Evolutionary conservation across 768 basidiomycete genomes (phyloP), one percentile per base, ranked within the genome.

Genomic region (Collybia nuda): DNA sequence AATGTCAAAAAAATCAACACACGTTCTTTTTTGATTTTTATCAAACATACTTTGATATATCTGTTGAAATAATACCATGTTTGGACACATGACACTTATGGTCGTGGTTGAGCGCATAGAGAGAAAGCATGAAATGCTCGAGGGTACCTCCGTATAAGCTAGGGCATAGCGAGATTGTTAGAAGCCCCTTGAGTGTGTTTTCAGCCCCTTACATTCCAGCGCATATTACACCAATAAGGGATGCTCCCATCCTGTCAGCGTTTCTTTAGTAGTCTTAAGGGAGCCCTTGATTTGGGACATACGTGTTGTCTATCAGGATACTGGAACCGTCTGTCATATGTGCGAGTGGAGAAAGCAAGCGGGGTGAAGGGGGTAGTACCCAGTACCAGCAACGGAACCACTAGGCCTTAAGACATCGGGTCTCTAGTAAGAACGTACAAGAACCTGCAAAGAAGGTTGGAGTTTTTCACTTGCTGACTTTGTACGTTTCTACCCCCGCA

Each of bases 21-120:
- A 32, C 12, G 32, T 11, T 14, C 12, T 11, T 11, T 14, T 14
- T 28, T 32, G 45, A 29, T 11, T 18, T 21, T 17, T 8, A 6
- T 24, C 18, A 28, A 14, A 46, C 66, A 26, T 54, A 70, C 76
- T 57, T 71, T 70, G 7, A 56, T 60, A 50, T 80, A 82, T 47
- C 74, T 71, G 49, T 70, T 64, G 58, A 77, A 82, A 51, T 81
- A 82, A 58, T 76, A 81, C 72, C 75, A 78, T 0, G 80, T 75
- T 59, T 82, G 80, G 24, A 79, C 73, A 54, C 77, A 80, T 2
- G 81, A 79, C 7, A 82, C 81, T 82, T 24, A 24, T 35, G 7
- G 15, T 51, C 18, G 14, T 50, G 44, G 42, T 41, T 44, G 48
- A n/a, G 36, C n/a, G 24, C 24, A 24, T 5, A 21, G 9, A 21